Evolutionary conservation across 495 filamentous ascomycete genomes (phyloP).

Genomic region (Aspergillus ostianus): DNA sequence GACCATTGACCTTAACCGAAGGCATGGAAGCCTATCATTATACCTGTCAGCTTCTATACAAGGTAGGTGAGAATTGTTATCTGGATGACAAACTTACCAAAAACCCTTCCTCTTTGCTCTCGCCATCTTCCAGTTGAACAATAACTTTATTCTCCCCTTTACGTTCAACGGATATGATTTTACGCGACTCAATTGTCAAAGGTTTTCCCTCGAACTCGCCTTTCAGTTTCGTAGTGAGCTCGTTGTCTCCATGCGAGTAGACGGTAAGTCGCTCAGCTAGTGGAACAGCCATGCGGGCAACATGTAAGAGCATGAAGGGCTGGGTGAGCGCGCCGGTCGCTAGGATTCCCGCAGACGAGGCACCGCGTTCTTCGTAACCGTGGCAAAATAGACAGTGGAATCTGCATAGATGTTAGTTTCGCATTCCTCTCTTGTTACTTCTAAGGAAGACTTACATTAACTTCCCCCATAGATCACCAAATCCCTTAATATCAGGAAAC

Average conservation of each 20-base stretch:
- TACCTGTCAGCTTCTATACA: background rate
- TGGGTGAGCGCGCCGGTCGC: background rate
- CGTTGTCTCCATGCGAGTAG: conserved; percentile 8
- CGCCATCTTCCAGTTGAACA: background rate
- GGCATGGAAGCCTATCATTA: conserved; percentile 1
- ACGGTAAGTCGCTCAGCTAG: conserved; percentile 2
- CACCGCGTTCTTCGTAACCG: conserved; percentile 43
- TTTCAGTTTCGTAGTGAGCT: background rate
- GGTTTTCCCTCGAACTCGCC: background rate
- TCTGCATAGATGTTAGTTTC: conserved; percentile 18
- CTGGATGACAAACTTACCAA: conserved; percentile 2
- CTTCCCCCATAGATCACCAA: conserved; percentile 28
- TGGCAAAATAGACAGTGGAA: conserved; percentile 50
- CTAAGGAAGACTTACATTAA: conserved; percentile 26
- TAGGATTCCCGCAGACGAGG: conserved; percentile 30
- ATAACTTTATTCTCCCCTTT: background rate
- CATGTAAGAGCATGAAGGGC: background rate
- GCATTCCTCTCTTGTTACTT: too few relatives aligned
- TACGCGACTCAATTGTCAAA: background rate
- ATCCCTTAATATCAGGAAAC: conserved; percentile 32
- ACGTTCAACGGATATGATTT: background rate
- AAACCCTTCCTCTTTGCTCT: conserved; percentile 4
- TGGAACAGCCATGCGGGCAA: conserved; percentile 2
- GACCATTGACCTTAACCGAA: conserved; percentile 14
- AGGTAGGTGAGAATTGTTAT: background rate